A percentile compares a stretch with the other conserved stretches of the same genome.
These are phyloP conservation scores for Candida vartiovaarae DNA, from an alignment of 805 yeast species.

Conservation along the genomic window DNA sequence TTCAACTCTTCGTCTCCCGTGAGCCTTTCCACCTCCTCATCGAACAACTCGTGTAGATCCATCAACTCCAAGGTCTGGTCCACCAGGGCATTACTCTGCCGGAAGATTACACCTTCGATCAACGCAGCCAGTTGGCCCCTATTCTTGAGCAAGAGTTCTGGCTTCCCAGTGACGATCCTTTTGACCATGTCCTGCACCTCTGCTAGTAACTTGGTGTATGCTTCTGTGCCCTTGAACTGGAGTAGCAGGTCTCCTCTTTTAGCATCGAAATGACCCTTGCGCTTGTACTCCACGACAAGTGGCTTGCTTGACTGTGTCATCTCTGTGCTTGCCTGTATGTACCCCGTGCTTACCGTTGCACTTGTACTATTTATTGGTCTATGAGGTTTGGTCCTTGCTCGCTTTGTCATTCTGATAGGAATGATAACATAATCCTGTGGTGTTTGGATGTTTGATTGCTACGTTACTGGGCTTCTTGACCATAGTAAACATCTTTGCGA, in stretches of 20 bases:
- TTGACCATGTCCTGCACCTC: slow-evolving; percentile 11
- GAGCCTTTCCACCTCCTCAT: slow-evolving; percentile 13
- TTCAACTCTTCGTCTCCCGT: slow-evolving; percentile 12
- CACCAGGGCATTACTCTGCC: slow-evolving; percentile 1
- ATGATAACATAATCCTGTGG: too few relatives aligned
- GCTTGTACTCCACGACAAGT: slow-evolving; percentile 7
- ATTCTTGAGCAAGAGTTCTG: slow-evolving; percentile 18
- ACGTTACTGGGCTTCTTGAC: too few relatives aligned
- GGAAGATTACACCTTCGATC: slow-evolving; percentile 16
- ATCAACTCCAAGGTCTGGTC: neutral
- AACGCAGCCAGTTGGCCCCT: slow-evolving; percentile 20
- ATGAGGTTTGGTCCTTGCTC: too few relatives aligned
- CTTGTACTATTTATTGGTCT: too few relatives aligned
- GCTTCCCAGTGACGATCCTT: slow-evolving; percentile 13
- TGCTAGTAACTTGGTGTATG: slow-evolving; percentile 10
- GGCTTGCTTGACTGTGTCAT: neutral
- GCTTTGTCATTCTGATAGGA: too few relatives aligned
- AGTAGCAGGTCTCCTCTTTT: slow-evolving; percentile 12
- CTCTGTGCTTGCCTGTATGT: too few relatives aligned
- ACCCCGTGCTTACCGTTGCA: too few relatives aligned
- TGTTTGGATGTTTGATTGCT: too few relatives aligned
- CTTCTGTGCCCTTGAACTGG: slow-evolving; percentile 13
- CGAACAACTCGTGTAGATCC: slow-evolving; percentile 13
- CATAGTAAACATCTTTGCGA: too few relatives aligned
- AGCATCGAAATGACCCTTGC: slow-evolving; percentile 17